Evolutionary conservation across 805 yeast species (phyloP), one percentile per base, ranked within the genome.

Genomic region (Schwanniomyces sp.): DNA sequence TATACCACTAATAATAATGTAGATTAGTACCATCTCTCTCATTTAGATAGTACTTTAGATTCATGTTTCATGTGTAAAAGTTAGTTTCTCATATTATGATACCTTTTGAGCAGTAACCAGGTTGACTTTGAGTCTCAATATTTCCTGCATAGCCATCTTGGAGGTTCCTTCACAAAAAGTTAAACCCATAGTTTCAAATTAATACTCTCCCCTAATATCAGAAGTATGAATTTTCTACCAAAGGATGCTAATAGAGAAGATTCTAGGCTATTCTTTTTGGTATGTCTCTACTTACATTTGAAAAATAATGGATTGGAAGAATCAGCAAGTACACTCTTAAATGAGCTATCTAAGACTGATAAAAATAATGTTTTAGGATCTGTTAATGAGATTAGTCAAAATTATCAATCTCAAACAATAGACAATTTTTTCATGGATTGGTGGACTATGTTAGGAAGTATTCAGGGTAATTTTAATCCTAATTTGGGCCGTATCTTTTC

Each of bases 381-480:
- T 16, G 21, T 32, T 6, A 16, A 32, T 32, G 36, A 32, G 21
- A 32, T 32, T 32, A 16, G n/a, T 16, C 36, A 16, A 7, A 32
- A 32, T 14, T 66, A 63, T 70, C 28, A 64, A 74, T 1, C 68
- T 71, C 4, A 32, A 32, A 9, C 36, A 7, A 17, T 14, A 7
- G 80, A 77, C 17, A 70, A 81, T 0, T 78, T 79, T 50, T 58
- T 81, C 11, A 58, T 76, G 41, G 84, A 81, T 52, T 81, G 85
- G 85, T 81, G 84, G 82, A 70, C 74, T 43, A 62, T 75, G 8
- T 54, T 81, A 11, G 75, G 81, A 78, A 66, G 77, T 12, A 48
- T 76, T n/a, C 80, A 78, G 52, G 66, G 75, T 8, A 74, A 69
- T 44, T 71, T 79, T 30, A 63, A 65, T 50, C 68, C 69, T 12